Evolutionary conservation across 345 rosid species (phyloP).

Genomic region (Euphorbia pulcherrima): DNA sequence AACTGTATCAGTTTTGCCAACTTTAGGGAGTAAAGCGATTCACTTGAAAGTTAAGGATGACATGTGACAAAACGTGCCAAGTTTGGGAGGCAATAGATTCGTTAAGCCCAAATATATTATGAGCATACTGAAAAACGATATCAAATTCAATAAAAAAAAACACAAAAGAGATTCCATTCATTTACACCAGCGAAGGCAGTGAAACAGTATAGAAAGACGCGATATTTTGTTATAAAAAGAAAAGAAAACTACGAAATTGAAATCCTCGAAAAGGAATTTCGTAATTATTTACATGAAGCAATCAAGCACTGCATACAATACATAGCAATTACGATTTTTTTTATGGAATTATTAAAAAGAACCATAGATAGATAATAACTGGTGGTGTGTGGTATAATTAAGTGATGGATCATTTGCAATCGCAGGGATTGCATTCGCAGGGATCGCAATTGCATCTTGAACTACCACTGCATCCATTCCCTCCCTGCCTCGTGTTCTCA

Average conservation of each 20-base stretch:
- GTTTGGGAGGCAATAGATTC: too few species aligned
- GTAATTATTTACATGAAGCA: not conserved
- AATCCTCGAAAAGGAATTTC: not conserved
- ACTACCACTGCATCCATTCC: constrained; percentile 63
- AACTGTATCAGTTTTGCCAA: too few species aligned
- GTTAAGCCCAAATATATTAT: too few species aligned
- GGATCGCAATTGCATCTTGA: constrained; percentile 58
- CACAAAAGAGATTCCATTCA: not conserved
- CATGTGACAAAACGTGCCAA: too few species aligned
- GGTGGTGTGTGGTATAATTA: not conserved
- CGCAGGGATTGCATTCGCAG: too few species aligned
- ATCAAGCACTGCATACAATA: not conserved
- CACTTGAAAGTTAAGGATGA: too few species aligned
- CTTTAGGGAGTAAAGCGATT: too few species aligned
- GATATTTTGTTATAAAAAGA: too few species aligned
- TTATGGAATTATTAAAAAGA: not conserved
- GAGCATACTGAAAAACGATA: too few species aligned
- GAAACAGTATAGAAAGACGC: too few species aligned
- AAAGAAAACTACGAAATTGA: not conserved
- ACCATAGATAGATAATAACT: not conserved
- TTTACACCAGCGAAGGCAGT: not conserved
- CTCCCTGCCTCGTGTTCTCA: constrained; percentile 40
- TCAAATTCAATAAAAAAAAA: not conserved
- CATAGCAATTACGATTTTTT: not conserved
- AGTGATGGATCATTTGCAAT: constrained; percentile 30